Evolutionary conservation across 371 early-diverging fungal species (phyloP).

Genomic region (Basidiobolus meristosporus): DNA sequence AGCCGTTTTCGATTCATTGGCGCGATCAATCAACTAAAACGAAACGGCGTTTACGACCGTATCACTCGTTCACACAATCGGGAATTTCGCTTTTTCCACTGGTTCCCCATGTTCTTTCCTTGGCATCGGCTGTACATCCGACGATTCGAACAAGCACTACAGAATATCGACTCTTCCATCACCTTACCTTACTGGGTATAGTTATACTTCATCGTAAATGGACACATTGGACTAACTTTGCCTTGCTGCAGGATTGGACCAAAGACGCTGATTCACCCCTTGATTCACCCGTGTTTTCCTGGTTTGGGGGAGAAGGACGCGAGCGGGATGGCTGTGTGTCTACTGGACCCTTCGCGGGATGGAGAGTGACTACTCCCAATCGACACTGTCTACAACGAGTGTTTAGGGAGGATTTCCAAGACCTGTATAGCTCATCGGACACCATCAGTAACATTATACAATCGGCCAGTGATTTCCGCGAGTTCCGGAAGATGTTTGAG

Average conservation of each 20-base stretch:
- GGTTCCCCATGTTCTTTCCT: conserved; percentile 2
- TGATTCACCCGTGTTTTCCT: conserved; percentile 3
- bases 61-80: not conserved
- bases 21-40: not conserved
- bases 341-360: conserved; percentile 5
- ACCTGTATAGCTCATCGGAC: conserved; percentile 9
- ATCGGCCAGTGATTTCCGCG: conserved; percentile 8
- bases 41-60: not conserved
- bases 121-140: conserved; percentile 3
- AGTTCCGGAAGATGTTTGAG: conserved; percentile 15
- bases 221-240: too few species aligned
- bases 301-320: conserved; percentile 9
- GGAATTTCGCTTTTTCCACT: not conserved
- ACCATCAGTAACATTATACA: conserved; percentile 15
- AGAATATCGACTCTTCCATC: conserved; percentile 1
- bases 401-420: conserved; percentile 5
- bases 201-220: too few species aligned
- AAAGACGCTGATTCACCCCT: conserved; percentile 5
- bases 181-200: conserved; percentile 10
- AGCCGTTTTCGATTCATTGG: not conserved
- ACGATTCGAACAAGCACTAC: conserved; percentile 1
- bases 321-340: conserved; percentile 5
- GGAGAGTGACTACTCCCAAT: conserved; percentile 1
- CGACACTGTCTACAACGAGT: conserved; percentile 9
- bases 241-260: conserved; percentile 33